Conservation (phyloP, 805 yeast species). For the Blastobotrys americana region DNA sequence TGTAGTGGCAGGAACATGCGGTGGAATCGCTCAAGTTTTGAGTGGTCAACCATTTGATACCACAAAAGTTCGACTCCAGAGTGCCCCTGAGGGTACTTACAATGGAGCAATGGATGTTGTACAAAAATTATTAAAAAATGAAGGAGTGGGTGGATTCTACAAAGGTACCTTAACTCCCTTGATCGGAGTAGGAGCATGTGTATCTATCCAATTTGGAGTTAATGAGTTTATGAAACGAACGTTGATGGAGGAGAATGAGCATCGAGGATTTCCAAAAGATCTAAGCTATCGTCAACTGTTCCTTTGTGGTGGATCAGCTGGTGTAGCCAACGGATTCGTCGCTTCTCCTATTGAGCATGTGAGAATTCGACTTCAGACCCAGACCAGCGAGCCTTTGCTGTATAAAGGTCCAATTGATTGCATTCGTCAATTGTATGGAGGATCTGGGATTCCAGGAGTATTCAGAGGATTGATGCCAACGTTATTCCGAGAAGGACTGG, state of each 20-base stretch:
- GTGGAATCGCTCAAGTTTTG: constrained; percentile 92
- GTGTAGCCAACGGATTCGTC: constrained; percentile 78
- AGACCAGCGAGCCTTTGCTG: constrained; percentile 47
- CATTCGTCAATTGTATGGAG: constrained; percentile 46
- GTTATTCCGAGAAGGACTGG: constrained; percentile 73
- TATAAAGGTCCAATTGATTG: constrained; percentile 73
- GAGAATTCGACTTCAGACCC: constrained; percentile 89
- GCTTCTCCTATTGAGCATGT: constrained; percentile 95
- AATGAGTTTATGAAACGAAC: constrained; percentile 88
- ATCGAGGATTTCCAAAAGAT: constrained; percentile 27
- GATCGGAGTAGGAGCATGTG: constrained; percentile 95
- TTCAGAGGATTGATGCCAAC: constrained; percentile 83
- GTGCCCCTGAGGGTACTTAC: constrained; percentile 72
- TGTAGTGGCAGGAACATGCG: constrained; percentile 83
- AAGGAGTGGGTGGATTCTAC: constrained; percentile 82
- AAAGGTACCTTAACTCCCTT: constrained; percentile 92
- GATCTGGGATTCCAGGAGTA: constrained; percentile 53
- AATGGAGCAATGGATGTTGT: constrained; percentile 73
- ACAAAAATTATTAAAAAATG: constrained; percentile 59
- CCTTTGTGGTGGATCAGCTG: constrained; percentile 83
- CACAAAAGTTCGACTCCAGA: constrained; percentile 85
- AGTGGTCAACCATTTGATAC: constrained; percentile 97
- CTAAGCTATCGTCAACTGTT: constrained; percentile 63
- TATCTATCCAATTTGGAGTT: constrained; percentile 90
- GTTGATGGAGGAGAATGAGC: constrained; percentile 43